These are phyloP conservation scores for Solanum chilense DNA, from an alignment of 257 asterid species.

Conservation along the genomic window DNA sequence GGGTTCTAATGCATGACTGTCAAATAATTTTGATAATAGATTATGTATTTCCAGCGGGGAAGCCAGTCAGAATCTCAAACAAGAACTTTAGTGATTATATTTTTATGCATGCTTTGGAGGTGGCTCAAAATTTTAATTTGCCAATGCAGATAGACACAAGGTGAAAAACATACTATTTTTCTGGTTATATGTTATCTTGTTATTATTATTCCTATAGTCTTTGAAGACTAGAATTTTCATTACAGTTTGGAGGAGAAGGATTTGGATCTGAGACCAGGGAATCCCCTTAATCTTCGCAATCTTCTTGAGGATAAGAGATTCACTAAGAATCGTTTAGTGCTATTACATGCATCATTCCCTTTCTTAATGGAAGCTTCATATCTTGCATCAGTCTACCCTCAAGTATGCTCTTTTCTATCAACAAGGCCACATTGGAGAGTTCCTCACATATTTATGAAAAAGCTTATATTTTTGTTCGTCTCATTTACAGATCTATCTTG, in stretches of 20 bases:
- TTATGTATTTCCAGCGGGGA: too few species aligned
- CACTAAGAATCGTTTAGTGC: slow-evolving; percentile 53
- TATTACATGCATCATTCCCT: slow-evolving; percentile 86
- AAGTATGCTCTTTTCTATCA: slow-evolving; percentile 21
- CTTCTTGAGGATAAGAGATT: slow-evolving; percentile 81
- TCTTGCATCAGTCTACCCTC: slow-evolving; percentile 80
- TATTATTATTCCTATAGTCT: neutral
- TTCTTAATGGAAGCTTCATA: slow-evolving; percentile 89
- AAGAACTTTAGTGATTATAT: slow-evolving; percentile 64
- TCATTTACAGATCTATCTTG: too few species aligned
- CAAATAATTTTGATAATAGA: too few species aligned
- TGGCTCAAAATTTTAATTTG: slow-evolving; percentile 54
- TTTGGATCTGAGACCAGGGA: slow-evolving; percentile 77
- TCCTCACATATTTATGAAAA: too few species aligned
- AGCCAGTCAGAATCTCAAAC: slow-evolving; percentile 44
- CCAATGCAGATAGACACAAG: slow-evolving; percentile 96
- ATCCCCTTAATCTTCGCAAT: slow-evolving; percentile 84
- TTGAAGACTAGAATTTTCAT: neutral
- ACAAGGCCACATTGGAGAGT: too few species aligned
- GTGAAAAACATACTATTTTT: slow-evolving; percentile 16
- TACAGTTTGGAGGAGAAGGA: slow-evolving; percentile 76
- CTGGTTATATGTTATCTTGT: neutral
- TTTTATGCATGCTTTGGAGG: slow-evolving; percentile 60
- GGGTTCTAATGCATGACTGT: too few species aligned
- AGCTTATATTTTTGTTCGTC: too few species aligned